These are phyloP conservation scores for Corrigiola litoralis DNA, from an alignment of 179 eudicot genomes.

Conservation along the genomic window DNA sequence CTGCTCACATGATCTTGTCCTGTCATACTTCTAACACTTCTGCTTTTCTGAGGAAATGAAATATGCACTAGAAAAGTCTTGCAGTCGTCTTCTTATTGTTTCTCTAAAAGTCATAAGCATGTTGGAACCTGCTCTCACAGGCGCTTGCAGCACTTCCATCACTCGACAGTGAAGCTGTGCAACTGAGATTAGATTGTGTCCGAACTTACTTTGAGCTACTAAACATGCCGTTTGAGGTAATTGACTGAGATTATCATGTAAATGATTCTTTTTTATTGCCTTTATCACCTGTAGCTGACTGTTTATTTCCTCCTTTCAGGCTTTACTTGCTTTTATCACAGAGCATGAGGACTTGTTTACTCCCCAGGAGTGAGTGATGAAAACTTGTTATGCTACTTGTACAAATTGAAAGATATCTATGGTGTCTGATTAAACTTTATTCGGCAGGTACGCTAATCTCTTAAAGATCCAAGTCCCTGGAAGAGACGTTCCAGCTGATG, in stretches of 20 bases:
- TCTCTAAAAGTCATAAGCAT: background rate
- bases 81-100: background rate
- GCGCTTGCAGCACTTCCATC: conserved; percentile 92
- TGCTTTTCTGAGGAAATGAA: background rate
- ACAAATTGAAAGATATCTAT: conserved; percentile 6
- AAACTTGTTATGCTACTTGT: background rate
- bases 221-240: conserved; percentile 97
- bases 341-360: conserved; percentile 80
- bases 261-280: background rate
- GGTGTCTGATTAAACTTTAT: conserved; percentile 11
- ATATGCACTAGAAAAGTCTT: background rate
- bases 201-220: conserved; percentile 92
- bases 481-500: conserved; percentile 86
- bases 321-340: conserved; percentile 82
- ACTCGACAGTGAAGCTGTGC: conserved; percentile 77
- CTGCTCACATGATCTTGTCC: background rate
- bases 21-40: background rate
- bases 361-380: conserved; percentile 66
- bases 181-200: conserved; percentile 75
- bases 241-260: background rate
- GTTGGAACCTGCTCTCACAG: conserved; percentile 28
- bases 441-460: conserved; percentile 67
- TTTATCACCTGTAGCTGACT: conserved; percentile 1
- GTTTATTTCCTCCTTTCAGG: conserved; percentile 44
- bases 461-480: conserved; percentile 81